Evolutionary conservation across 345 rosid genomes (phyloP).

Genomic region (Litchi chinensis): DNA sequence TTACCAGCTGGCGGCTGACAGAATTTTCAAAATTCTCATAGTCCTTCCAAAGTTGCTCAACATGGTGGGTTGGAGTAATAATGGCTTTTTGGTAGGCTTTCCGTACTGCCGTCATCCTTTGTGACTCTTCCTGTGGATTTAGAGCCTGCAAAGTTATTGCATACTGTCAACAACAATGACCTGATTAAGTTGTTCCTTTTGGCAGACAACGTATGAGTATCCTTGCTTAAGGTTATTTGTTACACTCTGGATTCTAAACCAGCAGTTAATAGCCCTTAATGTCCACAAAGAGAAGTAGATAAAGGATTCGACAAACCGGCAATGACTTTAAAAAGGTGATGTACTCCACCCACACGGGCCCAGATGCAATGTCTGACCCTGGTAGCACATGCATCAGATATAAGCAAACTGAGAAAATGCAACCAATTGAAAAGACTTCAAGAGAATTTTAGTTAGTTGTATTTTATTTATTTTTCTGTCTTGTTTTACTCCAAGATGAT

Average conservation of each 20-base stretch:
- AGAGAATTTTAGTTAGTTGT: not conserved
- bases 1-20: constrained; percentile 86
- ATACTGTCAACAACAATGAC: constrained; percentile 22
- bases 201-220: constrained; percentile 4
- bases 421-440: constrained; percentile 11
- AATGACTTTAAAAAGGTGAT: constrained; percentile 74
- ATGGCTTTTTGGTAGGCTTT: constrained; percentile 89
- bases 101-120: constrained; percentile 72
- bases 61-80: constrained; percentile 83
- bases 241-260: not conserved
- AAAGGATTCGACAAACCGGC: constrained; percentile 63
- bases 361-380: constrained; percentile 92
- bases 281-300: constrained; percentile 11
- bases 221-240: not conserved
- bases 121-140: constrained; percentile 76
- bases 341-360: constrained; percentile 95
- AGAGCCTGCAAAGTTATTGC: constrained; percentile 54
- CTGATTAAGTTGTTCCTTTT: not conserved
- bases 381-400: constrained; percentile 38
- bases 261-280: not conserved
- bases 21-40: constrained; percentile 93
- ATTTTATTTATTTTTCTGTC: not conserved
- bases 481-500: not conserved
- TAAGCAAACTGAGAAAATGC: constrained; percentile 17
- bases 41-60: constrained; percentile 96